Evolutionary conservation across 345 rosid species (phyloP).

Genomic region (Hibiscus tridactylites): DNA sequence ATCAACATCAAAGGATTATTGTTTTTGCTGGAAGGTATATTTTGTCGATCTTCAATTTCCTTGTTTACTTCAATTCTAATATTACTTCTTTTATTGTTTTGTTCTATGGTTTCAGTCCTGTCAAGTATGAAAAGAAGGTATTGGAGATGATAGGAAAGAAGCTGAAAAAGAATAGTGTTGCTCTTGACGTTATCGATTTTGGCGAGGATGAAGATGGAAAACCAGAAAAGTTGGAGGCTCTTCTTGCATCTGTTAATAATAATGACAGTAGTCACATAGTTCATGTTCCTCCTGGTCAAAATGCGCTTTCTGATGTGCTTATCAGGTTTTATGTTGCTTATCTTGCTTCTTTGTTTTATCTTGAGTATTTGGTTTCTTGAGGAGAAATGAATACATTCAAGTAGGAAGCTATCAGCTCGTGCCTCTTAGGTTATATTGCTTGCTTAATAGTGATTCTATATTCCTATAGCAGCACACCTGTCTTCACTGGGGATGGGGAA

Average conservation of each 20-base stretch:
- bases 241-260: slow-evolving; percentile 57
- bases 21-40: too few species aligned
- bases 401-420: background rate
- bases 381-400: background rate
- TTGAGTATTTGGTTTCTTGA: background rate
- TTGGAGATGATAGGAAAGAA: too few species aligned
- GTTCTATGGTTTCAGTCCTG: too few species aligned
- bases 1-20: too few species aligned
- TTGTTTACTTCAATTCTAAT: background rate
- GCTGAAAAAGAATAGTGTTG: slow-evolving; percentile 45
- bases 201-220: slow-evolving; percentile 68
- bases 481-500: slow-evolving; percentile 62
- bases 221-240: slow-evolving; percentile 61
- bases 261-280: slow-evolving; percentile 67
- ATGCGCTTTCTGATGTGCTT: slow-evolving; percentile 85
- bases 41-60: background rate
- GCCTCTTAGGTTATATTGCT: too few species aligned
- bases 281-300: slow-evolving; percentile 76
- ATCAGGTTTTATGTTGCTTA: slow-evolving; percentile 34
- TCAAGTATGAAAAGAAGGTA: too few species aligned
- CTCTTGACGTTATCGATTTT: slow-evolving; percentile 71
- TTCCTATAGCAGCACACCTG: slow-evolving; percentile 45
- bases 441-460: background rate
- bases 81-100: too few species aligned
- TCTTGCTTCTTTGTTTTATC: background rate